Base-by-base conservation (phyloP, 371 early-diverging fungal species). In the Cokeromyces recurvatus region DNA sequence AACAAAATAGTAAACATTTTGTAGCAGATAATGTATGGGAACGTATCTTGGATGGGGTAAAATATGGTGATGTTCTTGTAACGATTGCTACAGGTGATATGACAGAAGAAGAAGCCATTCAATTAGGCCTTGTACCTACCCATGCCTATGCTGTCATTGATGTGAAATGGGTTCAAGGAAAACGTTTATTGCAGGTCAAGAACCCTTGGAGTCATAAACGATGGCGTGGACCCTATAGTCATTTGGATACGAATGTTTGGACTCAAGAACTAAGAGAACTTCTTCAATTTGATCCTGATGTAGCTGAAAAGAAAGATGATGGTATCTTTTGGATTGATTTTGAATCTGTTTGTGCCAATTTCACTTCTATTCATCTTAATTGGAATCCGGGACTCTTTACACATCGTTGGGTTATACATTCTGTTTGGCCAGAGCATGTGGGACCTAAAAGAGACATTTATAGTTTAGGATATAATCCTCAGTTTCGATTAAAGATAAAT, bases 121-220 rank as follows among this genome's bases (percentile, higher is more conserved):
- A 62, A 9, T 57, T 87, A 7, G 93, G 94, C 7, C 69, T 94
- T 24, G 90, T 92, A 4, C 84, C 91, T 0, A 86, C 87, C 4
- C 95, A 94, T 51, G 90, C 93, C 0, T 94, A 94, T 60, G 93
- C 95, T 2, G 90, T 94, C 9, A 73, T 94, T 35, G 82, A 71
- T 38, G 66, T 72, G 38, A 66, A 69, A 38, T 41, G 49, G 25
- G 55, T 59, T 3, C 16, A 38, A 15, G 63, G 62, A 5, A 59
- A 61, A 17, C 59, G 71, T 0, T 59, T 71, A 15, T 39, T 82
- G 32, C 73, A 85, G 69, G 78, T 89, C 25, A 91, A 92, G 59
- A 94, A 94, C 51, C 95, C 95, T 2, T 94, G 95, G 95, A 89
- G 89, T 55, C 86, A 86, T 44, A 74, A 83, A 63, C 72, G 92